Conservation (phyloP, 78 protist species). For the Mantamonas sphyraenae region DNA sequence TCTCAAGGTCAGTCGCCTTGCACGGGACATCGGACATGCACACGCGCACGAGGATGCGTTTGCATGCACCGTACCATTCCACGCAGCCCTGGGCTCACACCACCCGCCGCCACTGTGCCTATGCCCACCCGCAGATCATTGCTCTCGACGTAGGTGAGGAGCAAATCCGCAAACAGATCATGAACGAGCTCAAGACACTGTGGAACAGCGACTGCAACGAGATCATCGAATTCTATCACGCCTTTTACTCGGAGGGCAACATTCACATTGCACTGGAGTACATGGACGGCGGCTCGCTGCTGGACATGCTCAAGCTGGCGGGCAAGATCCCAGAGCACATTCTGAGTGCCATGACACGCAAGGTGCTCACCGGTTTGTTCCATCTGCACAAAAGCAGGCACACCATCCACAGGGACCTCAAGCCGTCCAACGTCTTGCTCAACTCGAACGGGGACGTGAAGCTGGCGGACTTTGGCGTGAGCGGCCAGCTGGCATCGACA, state of each 20-base stretch:
- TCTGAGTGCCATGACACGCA: background rate
- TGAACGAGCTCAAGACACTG: constrained; percentile 19
- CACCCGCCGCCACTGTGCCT: too few relatives aligned
- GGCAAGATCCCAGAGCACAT: constrained; percentile 2
- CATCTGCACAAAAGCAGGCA: constrained; percentile 4
- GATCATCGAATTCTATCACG: constrained; percentile 17
- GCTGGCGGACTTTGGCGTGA: constrained; percentile 22
- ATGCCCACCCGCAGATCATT: too few relatives aligned
- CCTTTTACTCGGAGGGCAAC: constrained; percentile 15
- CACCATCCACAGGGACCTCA: constrained; percentile 20
- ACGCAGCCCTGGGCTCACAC: too few relatives aligned
- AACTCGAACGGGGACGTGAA: constrained; percentile 1
- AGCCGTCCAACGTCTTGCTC: constrained; percentile 23
- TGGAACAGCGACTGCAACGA: background rate
- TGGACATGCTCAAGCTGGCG: background rate
- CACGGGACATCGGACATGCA: too few relatives aligned
- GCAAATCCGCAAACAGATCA: background rate
- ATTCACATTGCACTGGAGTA: constrained; percentile 23
- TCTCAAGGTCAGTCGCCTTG: too few relatives aligned
- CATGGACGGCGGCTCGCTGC: constrained; percentile 38
- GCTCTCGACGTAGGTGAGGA: background rate
- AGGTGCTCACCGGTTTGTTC: background rate
- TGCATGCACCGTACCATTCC: too few relatives aligned
- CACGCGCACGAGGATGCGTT: too few relatives aligned
- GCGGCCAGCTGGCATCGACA: constrained; percentile 1